Conservation (phyloP, 106 monocot genomes). For the Platanthera zijinensis region DNA sequence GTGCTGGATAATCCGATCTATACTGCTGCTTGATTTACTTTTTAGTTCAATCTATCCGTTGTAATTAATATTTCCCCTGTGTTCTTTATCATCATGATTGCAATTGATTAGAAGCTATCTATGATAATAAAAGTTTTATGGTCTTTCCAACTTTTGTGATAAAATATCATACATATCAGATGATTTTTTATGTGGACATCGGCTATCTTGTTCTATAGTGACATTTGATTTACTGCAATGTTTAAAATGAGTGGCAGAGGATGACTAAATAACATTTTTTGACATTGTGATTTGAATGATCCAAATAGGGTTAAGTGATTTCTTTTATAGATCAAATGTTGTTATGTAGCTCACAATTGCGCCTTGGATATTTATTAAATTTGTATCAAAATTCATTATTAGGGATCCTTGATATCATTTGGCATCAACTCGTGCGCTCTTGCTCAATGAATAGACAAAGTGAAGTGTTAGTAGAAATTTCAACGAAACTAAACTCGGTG, state of each 20-base stretch:
- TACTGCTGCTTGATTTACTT: not conserved
- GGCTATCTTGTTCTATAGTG: not conserved
- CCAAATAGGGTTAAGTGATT: not conserved
- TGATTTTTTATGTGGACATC: not conserved
- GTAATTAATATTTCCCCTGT: not conserved
- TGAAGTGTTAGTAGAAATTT: no score
- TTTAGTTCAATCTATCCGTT: not conserved
- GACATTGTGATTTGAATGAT: not conserved
- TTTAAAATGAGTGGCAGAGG: not conserved
- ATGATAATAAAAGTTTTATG: no score
- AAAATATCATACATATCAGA: no score
- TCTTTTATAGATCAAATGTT: not conserved
- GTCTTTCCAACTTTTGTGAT: no score
- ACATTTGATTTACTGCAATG: not conserved
- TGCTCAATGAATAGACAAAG: no score
- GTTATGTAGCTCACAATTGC: no score
- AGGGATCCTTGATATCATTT: no score
- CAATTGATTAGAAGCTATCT: not conserved
- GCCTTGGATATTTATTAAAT: no score
- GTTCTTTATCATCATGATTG: no score
- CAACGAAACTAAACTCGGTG: no score
- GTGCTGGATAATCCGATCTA: not conserved
- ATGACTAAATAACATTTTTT: not conserved
- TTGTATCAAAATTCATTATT: no score
- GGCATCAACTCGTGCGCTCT: no score